Base-by-base conservation (phyloP, 176 grass and related monocot genomes). In the Musa acuminata region DNA sequence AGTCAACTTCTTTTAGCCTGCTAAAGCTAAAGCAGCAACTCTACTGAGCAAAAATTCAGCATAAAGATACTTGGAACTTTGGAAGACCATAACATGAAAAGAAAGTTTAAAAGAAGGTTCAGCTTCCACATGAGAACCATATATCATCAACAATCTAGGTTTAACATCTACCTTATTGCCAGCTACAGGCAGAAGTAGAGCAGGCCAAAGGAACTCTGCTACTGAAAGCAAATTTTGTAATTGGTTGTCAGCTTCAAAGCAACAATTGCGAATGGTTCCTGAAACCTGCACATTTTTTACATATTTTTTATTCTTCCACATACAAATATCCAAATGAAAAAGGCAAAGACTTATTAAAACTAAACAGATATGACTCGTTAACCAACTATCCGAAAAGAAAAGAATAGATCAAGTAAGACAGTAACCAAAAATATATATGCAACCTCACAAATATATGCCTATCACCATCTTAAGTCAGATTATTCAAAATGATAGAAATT, bases 161-260 rank as follows among this genome's bases (percentile, higher is more conserved):
- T 27, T 73, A 27, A 12, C 49, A 17, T 26, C 20, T 67, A 98
- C 94, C 94, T 93, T 93, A 73, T 87, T 93, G 81, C 94, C 94
- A 73, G 90, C 87, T 76, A 93, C 90, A 74, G 90, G 90, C 14
- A 98, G 83, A 75, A 98, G 84, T 51, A 93, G 72, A 84, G 90
- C 82, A 78, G 94, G 94, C 94, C 94, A 98, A 78, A 98, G 86
- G 87, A 91, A 98, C 82, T 98, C 94, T 71, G 94, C 75, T 82
- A 93, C 71, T 63, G 85, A 72, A 80, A 98, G 87, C 53, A 98
- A 74, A 87, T 88, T 93, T 75, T 87, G 85, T 72, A 98, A 74
- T 78, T 98, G 94, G 67, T 80, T 87, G 83, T 98, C 94, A 81
- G 94, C 86, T 84, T 98, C 94, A 80, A 98, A 98, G 82, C 90